Conservation (phyloP, 2,329 filamentous ascomycete genomes). For the Verticillium longisporum region DNA sequence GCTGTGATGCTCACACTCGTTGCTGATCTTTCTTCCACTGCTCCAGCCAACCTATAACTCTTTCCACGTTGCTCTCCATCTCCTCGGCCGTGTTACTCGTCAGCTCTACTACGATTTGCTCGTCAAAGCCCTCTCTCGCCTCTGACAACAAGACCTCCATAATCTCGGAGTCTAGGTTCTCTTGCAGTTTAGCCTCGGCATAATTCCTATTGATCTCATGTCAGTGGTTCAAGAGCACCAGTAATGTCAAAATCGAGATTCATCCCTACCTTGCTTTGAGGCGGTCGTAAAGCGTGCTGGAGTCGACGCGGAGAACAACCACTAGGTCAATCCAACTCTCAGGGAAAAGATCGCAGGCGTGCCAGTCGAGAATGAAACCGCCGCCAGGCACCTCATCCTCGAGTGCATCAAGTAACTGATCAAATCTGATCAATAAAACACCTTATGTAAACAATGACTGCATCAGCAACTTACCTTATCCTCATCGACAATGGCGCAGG, state of each 20-base stretch:
- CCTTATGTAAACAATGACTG: neutral
- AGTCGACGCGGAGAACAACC: constrained; percentile 80
- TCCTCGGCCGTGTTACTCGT: constrained; percentile 75
- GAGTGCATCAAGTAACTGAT: constrained; percentile 75
- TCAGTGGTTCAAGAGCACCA: neutral
- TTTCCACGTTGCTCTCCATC: constrained; percentile 81
- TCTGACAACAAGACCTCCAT: constrained; percentile 93
- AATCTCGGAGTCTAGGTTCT: constrained; percentile 95
- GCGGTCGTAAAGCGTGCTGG: constrained; percentile 76
- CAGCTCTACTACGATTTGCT: constrained; percentile 84
- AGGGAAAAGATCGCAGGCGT: constrained; percentile 93
- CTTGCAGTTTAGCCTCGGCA: constrained; percentile 79
- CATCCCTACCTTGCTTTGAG: constrained; percentile 58
- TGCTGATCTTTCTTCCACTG: constrained; percentile 65
- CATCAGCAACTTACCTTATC: constrained; percentile 62
- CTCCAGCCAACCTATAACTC: constrained; percentile 74
- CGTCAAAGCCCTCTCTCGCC: constrained; percentile 77
- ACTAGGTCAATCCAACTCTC: constrained; percentile 92
- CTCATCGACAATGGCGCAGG: constrained; percentile 92
- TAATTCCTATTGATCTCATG: constrained; percentile 55
- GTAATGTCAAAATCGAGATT: neutral
- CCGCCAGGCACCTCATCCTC: constrained; percentile 74
- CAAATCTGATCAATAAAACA: neutral
- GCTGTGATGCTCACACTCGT: neutral
- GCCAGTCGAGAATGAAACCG: constrained; percentile 93